Evolutionary conservation across 2,329 filamentous ascomycete species (phyloP), one percentile per base, ranked within the genome.

Genomic region (Sporothrix dimorphospora): DNA sequence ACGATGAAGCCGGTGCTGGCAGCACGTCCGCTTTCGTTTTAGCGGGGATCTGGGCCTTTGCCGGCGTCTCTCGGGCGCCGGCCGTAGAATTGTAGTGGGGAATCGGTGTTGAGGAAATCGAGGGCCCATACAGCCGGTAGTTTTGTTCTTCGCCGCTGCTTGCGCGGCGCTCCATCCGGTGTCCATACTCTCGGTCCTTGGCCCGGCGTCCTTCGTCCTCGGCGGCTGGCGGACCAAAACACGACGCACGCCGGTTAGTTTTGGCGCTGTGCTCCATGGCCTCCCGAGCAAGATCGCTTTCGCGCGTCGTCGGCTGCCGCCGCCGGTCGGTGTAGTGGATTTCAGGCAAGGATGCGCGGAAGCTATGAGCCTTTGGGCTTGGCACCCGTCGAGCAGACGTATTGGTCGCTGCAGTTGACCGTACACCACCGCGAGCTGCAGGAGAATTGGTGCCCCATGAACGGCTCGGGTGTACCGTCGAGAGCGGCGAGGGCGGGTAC

Each of bases 131-230:
- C 45, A 69, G 16, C 14, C 55, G 55, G 30, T 69, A 63, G 65
- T 53, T 63, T 19, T 69, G 34, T 16, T 72, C 71, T 8, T 72
- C 71, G 11, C 45, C 27, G 30, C 65, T 38, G 34, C 71, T 57
- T 24, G 47, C 71, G 4, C 65, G 53, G 8, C 63, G 53, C 53
- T 68, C 65, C 16, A 42, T 69, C 1, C 49, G 30, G 30, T 42
- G 34, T 1, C 16, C 53, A 16, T 21, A 4, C 34, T 49, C 42
- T 3, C 45, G 40, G 4, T 21, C 4, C 61, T 34, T 66, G 24
- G 3, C 9, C 2, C 40, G 40, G 24, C 24, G 42, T 19, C 2
- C 21, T 24, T 49, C 63, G 8, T 63, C 38, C 9, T 63, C 38
- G 7, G 16, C 8, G 6, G 24, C 42, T 12, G 63, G 24, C 9